phyloP scores from a whole-genome alignment of 306 rosid genomes.

The Ormosia semicastrata region DNA sequence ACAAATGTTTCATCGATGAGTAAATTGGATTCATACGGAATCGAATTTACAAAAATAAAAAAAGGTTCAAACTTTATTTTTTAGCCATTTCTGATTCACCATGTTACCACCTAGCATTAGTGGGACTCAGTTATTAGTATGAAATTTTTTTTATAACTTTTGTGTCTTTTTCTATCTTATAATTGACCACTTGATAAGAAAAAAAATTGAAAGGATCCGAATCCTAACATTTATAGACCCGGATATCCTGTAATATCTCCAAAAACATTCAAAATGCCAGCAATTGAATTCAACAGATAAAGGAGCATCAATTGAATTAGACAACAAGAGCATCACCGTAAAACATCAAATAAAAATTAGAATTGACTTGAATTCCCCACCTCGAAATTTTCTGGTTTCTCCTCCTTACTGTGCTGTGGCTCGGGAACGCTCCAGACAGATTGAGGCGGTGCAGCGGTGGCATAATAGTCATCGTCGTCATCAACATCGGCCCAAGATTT shows the following conservation, averaged over 20 bases:
- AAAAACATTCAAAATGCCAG: neutral
- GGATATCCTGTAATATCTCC: neutral
- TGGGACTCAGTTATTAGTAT: too few species aligned
- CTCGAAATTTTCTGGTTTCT: conserved; percentile 48
- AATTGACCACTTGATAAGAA: too few species aligned
- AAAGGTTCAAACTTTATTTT: neutral
- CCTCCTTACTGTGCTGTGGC: conserved; percentile 48
- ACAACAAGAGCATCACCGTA: neutral
- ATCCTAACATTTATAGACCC: neutral
- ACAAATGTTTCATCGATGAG: neutral
- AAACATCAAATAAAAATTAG: neutral
- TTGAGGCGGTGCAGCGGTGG: conserved; percentile 74
- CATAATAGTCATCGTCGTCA: conserved; percentile 78
- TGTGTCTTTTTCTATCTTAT: too few species aligned
- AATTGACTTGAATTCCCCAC: conserved; percentile 31
- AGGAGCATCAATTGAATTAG: neutral
- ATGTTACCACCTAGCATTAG: neutral
- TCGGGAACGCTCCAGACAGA: conserved; percentile 63
- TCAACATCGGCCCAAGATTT: conserved; percentile 94
- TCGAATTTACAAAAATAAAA: neutral
- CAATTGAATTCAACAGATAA: neutral
- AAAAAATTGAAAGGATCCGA: too few species aligned
- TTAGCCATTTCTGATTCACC: neutral
- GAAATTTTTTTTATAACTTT: too few species aligned
- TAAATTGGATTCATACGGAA: neutral